A percentile compares a stretch with the other conserved stretches of the same genome.
Evolutionary conservation across 1,284 basidiomycete genomes (phyloP).

Genomic region (Trametes hirsuta): DNA sequence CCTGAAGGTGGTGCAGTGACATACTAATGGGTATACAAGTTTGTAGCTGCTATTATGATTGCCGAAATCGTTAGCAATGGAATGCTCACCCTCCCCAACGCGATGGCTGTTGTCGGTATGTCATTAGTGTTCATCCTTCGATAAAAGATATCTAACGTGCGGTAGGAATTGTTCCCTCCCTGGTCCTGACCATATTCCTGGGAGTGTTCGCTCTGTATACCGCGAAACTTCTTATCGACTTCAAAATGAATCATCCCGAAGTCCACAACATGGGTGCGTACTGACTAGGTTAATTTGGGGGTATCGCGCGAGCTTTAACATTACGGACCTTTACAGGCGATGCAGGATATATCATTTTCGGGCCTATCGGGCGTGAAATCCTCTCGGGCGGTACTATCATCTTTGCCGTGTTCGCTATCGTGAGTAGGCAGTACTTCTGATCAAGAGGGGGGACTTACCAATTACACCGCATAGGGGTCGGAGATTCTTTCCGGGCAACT

Average conservation of each 20-base stretch:
- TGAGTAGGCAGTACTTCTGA: constrained; percentile 16
- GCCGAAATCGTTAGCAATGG: constrained; percentile 63
- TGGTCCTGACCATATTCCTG: constrained; percentile 59
- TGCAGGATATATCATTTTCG: constrained; percentile 55
- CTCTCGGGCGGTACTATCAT: constrained; percentile 52
- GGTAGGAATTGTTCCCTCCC: constrained; percentile 53
- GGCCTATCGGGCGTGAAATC: constrained; percentile 51
- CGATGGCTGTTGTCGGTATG: constrained; percentile 55
- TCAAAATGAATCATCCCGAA: constrained; percentile 57
- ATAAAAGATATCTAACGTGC: not conserved
- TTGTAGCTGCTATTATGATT: constrained; percentile 57
- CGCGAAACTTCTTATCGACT: constrained; percentile 56
- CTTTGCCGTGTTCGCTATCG: constrained; percentile 52
- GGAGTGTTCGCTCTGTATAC: constrained; percentile 57
- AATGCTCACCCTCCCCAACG: constrained; percentile 57
- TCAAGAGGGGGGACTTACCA: not conserved
- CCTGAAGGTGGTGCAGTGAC: not conserved
- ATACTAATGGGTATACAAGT: constrained; percentile 26
- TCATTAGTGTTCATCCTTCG: not conserved
- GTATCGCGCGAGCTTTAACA: not conserved
- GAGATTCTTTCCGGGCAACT: constrained; percentile 54
- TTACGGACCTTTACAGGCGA: constrained; percentile 42
- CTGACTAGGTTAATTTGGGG: not conserved
- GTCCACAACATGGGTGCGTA: constrained; percentile 55
- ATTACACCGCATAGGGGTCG: constrained; percentile 41